A percentile compares a stretch with the other conserved stretches of the same genome.
Evolutionary conservation across 768 basidiomycete species (phyloP).

Genomic region (Lactarius trivialis): DNA sequence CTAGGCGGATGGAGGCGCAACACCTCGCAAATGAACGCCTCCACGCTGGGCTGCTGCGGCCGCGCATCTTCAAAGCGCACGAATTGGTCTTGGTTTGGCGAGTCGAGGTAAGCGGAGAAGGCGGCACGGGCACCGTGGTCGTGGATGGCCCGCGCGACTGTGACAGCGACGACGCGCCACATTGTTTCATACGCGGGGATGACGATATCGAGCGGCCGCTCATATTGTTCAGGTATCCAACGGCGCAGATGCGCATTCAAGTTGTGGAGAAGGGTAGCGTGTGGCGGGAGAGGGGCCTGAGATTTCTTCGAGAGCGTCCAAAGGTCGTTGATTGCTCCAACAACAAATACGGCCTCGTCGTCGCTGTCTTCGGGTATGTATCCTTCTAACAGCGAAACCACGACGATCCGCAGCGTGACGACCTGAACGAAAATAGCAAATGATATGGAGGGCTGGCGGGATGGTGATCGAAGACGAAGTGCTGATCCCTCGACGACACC

Average conservation of each 20-base stretch:
- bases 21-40: constrained; percentile 37
- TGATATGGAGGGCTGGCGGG: neutral
- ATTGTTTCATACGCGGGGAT: constrained; percentile 57
- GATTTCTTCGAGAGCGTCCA: constrained; percentile 42
- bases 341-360: constrained; percentile 26
- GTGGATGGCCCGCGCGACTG: constrained; percentile 35
- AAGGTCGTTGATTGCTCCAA: constrained; percentile 38
- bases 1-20: constrained; percentile 49
- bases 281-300: neutral
- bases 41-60: constrained; percentile 28
- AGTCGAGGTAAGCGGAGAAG: constrained; percentile 34
- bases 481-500: neutral
- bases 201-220: constrained; percentile 44
- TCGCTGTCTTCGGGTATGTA: constrained; percentile 12
- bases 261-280: constrained; percentile 25
- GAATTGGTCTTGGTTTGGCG: constrained; percentile 32
- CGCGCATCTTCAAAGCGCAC: constrained; percentile 7
- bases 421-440: constrained; percentile 5
- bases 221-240: constrained; percentile 35
- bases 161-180: constrained; percentile 51
- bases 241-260: constrained; percentile 35
- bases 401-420: neutral
- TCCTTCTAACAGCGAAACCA: neutral
- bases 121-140: constrained; percentile 26
- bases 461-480: neutral